phyloP scores from a whole-genome alignment of 228 moss, liverwort and hornwort genomes.

The Sphagnum magellanicum region DNA sequence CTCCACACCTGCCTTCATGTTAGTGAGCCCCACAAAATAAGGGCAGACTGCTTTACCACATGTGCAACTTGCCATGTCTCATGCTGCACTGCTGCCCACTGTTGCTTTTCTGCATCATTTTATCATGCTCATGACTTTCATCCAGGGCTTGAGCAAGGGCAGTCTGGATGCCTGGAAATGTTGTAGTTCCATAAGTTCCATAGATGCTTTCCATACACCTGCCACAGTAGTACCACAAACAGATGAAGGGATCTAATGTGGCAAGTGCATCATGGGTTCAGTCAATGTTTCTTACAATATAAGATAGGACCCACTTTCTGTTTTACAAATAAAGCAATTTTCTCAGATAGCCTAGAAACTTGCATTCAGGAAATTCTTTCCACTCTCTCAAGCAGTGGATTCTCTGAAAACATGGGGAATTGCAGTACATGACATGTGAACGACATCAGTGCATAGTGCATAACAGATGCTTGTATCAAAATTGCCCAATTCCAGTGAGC shows the following conservation, averaged over 20 bases:
- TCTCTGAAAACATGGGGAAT: background rate
- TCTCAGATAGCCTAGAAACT: no score
- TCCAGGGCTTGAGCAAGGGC: slow-evolving; percentile 17
- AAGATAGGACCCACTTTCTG: no score
- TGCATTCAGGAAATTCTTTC: no score
- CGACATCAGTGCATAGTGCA: background rate
- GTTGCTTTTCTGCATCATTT: slow-evolving; percentile 4
- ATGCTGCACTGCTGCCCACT: slow-evolving; percentile 75
- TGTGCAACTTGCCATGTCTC: slow-evolving; percentile 73
- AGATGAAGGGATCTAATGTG: no score
- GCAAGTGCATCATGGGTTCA: no score
- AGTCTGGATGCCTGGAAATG: slow-evolving; percentile 63
- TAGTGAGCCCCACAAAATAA: slow-evolving; percentile 45
- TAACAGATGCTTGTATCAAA: slow-evolving; percentile 83
- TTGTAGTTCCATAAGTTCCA: slow-evolving; percentile 42
- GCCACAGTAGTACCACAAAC: background rate
- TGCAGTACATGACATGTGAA: background rate
- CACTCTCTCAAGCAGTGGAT: slow-evolving; percentile 34
- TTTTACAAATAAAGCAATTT: no score
- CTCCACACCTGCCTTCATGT: slow-evolving; percentile 9
- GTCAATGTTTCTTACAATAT: no score
- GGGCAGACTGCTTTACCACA: slow-evolving; percentile 31
- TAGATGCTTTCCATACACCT: slow-evolving; percentile 65
- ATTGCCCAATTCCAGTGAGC: slow-evolving; percentile 26
- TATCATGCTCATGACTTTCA: slow-evolving; percentile 2